Percentiles rank a stretch among this genome's conserved stretches.
phyloP scores from a whole-genome alignment of 2,329 filamentous ascomycete genomes.

The Cercospora sojina region DNA sequence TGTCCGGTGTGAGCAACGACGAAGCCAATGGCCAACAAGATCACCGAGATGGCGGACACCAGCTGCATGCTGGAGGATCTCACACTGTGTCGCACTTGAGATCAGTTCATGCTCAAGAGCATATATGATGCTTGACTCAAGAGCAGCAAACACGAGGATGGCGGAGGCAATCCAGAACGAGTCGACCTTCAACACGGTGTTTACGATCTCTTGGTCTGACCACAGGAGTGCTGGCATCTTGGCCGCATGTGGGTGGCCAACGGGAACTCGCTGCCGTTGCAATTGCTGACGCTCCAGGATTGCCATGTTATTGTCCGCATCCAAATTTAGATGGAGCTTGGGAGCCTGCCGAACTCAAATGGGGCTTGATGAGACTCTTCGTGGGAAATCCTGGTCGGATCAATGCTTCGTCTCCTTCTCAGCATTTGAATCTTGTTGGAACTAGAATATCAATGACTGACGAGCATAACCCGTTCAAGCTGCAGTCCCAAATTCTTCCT shows the following conservation, averaged over 20 bases:
- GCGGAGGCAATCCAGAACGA: background rate
- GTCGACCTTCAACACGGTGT: background rate
- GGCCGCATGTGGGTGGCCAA: background rate
- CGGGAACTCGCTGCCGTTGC: background rate
- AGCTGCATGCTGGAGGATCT: background rate
- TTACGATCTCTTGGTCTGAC: background rate
- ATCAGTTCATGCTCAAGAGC: background rate
- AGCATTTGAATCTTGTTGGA: no score
- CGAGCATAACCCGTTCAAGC: no score
- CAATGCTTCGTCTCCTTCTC: background rate
- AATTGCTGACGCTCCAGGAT: background rate
- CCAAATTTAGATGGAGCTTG: background rate
- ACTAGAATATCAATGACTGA: no score
- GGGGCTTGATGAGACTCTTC: background rate
- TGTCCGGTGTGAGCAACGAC: background rate
- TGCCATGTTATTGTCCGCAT: background rate
- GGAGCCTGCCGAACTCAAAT: background rate
- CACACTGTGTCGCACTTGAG: background rate
- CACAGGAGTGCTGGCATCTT: background rate
- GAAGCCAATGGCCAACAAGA: background rate
- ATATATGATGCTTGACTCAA: background rate
- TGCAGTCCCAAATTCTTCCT: no score
- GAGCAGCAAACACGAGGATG: background rate
- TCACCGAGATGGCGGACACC: background rate
- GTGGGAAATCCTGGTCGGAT: background rate